These are phyloP conservation scores for Lepidium africanum DNA, from an alignment of 345 rosid genomes.

Conservation along the genomic window DNA sequence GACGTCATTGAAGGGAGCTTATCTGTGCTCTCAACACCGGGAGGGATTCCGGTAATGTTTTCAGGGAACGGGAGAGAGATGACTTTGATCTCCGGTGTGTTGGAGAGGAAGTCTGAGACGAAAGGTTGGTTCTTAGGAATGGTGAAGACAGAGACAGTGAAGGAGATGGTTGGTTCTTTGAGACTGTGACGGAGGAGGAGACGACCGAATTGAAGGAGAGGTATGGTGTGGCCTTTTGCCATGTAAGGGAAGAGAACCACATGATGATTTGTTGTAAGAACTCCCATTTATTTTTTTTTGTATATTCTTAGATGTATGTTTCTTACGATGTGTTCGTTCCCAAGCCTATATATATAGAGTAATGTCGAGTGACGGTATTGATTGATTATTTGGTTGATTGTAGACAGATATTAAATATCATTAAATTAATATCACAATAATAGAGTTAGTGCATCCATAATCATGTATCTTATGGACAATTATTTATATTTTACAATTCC, in stretches of 20 bases:
- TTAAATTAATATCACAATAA: too few relatives aligned
- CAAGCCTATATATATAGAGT: not conserved
- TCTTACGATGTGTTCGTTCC: not conserved
- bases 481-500: too few relatives aligned
- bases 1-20: constrained; percentile 63
- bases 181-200: constrained; percentile 45
- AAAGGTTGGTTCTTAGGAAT: constrained; percentile 58
- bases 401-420: too few relatives aligned
- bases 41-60: constrained; percentile 38
- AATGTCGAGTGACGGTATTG: too few relatives aligned
- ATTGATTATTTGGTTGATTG: not conserved
- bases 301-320: not conserved
- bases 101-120: constrained; percentile 36
- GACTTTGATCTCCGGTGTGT: constrained; percentile 29
- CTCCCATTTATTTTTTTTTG: not conserved
- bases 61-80: constrained; percentile 48
- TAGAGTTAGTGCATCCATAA: too few relatives aligned
- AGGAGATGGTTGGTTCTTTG: not conserved
- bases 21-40: constrained; percentile 61
- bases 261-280: constrained; percentile 29
- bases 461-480: too few relatives aligned
- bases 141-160: constrained; percentile 55
- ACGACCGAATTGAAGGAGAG: constrained; percentile 57
- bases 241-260: constrained; percentile 67
- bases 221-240: constrained; percentile 83